These are phyloP conservation scores for Dorcoceras hygrometricum DNA, from an alignment of 257 asterid species.

Conservation along the genomic window DNA sequence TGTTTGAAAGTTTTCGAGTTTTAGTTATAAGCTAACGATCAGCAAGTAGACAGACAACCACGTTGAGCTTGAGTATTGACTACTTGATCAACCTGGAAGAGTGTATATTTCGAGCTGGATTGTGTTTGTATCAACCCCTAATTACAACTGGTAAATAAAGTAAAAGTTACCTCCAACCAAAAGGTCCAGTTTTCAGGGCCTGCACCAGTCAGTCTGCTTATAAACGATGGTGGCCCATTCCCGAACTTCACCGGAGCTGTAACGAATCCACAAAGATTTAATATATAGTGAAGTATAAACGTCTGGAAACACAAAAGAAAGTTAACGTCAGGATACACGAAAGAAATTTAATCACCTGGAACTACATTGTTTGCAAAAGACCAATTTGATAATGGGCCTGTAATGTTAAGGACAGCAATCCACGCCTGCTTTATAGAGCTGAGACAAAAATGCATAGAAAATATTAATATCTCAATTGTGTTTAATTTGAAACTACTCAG, in stretches of 20 bases:
- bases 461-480: neutral
- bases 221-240: constrained; percentile 73
- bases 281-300: constrained; percentile 11
- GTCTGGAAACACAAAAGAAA: constrained; percentile 10
- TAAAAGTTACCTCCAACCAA: constrained; percentile 84
- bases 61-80: neutral
- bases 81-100: neutral
- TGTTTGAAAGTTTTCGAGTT: neutral
- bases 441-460: constrained; percentile 26
- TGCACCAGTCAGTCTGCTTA: constrained; percentile 81
- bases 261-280: constrained; percentile 30
- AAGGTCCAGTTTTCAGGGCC: constrained; percentile 79
- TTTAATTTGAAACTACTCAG: neutral
- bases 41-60: too few relatives aligned
- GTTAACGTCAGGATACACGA: neutral
- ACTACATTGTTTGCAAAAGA: constrained; percentile 65
- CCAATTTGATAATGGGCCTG: constrained; percentile 95
- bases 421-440: constrained; percentile 87
- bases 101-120: neutral
- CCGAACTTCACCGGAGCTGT: constrained; percentile 62
- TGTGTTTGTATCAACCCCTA: neutral
- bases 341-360: constrained; percentile 61
- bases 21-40: neutral
- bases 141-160: constrained; percentile 11
- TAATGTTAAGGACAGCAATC: constrained; percentile 87